Evolutionary conservation across 176 grass and related monocot species (phyloP).

Genomic region (Hsuehochloa calcarea): DNA sequence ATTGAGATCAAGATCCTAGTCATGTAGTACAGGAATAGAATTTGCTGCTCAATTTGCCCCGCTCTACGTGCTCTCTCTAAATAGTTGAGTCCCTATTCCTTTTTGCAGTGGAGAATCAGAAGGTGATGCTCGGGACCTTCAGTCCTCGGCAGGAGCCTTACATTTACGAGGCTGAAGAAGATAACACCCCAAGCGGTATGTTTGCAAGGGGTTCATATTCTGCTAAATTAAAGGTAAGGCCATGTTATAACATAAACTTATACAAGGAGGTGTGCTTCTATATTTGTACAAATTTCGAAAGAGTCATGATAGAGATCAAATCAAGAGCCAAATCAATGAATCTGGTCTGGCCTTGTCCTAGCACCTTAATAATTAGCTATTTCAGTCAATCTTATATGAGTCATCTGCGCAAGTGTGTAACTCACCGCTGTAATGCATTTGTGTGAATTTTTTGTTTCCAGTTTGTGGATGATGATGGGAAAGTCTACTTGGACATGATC

Average conservation of each 20-base stretch:
- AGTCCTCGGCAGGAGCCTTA: slow-evolving; percentile 74
- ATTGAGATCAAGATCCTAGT: neutral
- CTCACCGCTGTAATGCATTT: neutral
- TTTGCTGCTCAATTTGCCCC: neutral
- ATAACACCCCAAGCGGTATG: slow-evolving; percentile 64
- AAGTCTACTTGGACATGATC: slow-evolving; percentile 71
- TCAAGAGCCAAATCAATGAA: neutral
- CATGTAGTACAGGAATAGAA: neutral
- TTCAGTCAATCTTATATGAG: neutral
- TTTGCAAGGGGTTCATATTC: slow-evolving; percentile 76
- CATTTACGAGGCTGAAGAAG: slow-evolving; percentile 64
- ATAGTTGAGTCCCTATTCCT: neutral
- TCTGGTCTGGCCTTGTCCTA: neutral
- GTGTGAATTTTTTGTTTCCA: slow-evolving; percentile 31
- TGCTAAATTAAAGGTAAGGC: slow-evolving; percentile 62
- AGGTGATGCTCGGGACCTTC: slow-evolving; percentile 86
- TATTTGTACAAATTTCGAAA: neutral
- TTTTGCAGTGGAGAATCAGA: slow-evolving; percentile 71
- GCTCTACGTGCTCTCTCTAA: neutral
- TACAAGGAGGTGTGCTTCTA: neutral
- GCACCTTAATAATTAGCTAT: neutral
- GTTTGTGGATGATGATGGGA: slow-evolving; percentile 78
- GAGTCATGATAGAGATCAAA: neutral
- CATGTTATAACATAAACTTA: neutral
- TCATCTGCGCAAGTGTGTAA: neutral